Evolutionary conservation across 2,329 filamentous ascomycete genomes (phyloP).

Genomic region (Ophiostoma ulmi): DNA sequence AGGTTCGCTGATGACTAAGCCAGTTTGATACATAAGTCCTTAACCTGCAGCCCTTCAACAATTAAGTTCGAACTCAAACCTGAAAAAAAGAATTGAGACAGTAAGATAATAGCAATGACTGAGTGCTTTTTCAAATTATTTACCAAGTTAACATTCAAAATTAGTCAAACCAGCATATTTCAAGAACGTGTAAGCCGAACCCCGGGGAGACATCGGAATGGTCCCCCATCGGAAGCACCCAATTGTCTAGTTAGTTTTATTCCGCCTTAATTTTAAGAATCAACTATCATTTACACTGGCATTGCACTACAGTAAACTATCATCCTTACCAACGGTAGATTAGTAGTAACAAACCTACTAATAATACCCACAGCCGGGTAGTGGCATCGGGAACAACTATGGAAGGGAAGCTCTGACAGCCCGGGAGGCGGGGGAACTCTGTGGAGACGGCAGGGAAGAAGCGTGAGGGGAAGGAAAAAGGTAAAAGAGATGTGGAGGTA

Average conservation of each 20-base stretch:
- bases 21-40: background rate
- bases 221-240: background rate
- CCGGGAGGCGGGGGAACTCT: constrained; percentile 23
- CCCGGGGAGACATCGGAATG: constrained; percentile 5
- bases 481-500: background rate
- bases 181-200: background rate
- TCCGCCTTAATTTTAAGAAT: background rate
- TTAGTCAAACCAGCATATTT: background rate
- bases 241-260: background rate
- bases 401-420: background rate
- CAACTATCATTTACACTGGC: background rate
- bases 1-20: constrained; percentile 2
- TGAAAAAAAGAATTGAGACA: background rate
- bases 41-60: background rate
- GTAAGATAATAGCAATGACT: background rate
- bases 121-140: background rate
- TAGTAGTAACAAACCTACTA: background rate
- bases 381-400: constrained; percentile 19
- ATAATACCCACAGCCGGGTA: constrained; percentile 15
- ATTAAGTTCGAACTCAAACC: background rate
- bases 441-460: background rate
- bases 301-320: background rate
- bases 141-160: background rate
- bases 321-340: background rate
- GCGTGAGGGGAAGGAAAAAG: background rate